These are phyloP conservation scores for Escallonia rubra DNA, from an alignment of 129 eudicot genomes.

Conservation along the genomic window DNA sequence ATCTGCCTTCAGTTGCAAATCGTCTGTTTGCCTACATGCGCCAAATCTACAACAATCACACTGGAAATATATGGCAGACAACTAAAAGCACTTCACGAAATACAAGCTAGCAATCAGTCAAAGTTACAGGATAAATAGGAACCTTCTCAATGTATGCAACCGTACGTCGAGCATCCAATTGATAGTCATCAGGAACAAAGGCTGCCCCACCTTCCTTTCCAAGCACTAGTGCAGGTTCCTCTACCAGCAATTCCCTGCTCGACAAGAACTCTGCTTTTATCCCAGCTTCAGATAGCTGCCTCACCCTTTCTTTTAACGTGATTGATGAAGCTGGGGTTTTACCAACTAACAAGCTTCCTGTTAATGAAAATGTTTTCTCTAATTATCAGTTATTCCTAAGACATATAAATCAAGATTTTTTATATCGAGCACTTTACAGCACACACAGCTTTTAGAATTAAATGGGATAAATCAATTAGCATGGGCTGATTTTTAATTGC, in stretches of 20 bases:
- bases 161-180: conserved; percentile 73
- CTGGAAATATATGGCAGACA: not conserved
- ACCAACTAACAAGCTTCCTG: conserved; percentile 97
- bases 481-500: too few species aligned
- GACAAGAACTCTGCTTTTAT: conserved; percentile 69
- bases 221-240: conserved; percentile 71
- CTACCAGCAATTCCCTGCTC: conserved; percentile 29
- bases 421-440: too few species aligned
- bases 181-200: conserved; percentile 80
- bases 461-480: too few species aligned
- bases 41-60: not conserved
- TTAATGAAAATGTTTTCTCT: conserved; percentile 6
- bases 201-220: conserved; percentile 73
- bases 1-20: conserved; percentile 70
- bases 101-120: not conserved
- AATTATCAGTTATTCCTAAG: not conserved
- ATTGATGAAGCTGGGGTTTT: conserved; percentile 49
- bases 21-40: conserved; percentile 62
- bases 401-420: too few species aligned
- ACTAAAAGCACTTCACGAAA: not conserved
- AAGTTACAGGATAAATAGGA: not conserved
- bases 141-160: conserved; percentile 82
- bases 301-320: conserved; percentile 43
- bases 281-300: conserved; percentile 69
- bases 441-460: too few species aligned